A percentile compares a stretch with the other conserved stretches of the same genome.
Conservation (phyloP, 192 early-diverging fungal species). For the Coemansia sp. region DNA sequence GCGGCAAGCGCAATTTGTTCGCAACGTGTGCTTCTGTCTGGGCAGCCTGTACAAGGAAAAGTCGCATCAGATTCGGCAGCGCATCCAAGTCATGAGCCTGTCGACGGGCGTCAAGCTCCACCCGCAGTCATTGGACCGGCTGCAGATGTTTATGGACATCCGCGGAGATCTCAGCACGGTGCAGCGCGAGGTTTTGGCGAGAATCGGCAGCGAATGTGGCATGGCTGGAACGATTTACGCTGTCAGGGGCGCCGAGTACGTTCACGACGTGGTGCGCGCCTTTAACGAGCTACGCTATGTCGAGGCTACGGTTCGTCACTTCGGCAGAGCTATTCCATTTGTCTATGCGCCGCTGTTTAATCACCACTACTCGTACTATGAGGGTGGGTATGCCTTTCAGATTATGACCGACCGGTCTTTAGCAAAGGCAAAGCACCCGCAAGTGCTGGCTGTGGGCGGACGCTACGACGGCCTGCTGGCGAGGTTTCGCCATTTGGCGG, state of each 20-base stretch:
- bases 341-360: constrained; percentile 63
- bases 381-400: constrained; percentile 66
- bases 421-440: constrained; percentile 26
- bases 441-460: constrained; percentile 72
- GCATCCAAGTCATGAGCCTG: constrained; percentile 60
- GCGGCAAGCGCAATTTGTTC: constrained; percentile 35
- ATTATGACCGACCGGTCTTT: constrained; percentile 44
- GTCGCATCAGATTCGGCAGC: constrained; percentile 27
- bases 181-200: constrained; percentile 42
- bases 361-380: constrained; percentile 64
- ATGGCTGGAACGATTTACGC: constrained; percentile 26
- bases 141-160: constrained; percentile 65
- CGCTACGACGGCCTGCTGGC: constrained; percentile 69
- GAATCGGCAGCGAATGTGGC: constrained; percentile 40
- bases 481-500: constrained; percentile 58
- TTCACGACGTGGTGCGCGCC: constrained; percentile 22
- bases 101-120: constrained; percentile 63
- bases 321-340: constrained; percentile 52
- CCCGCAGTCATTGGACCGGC: constrained; percentile 63
- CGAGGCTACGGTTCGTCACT: constrained; percentile 36
- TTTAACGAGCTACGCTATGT: constrained; percentile 53
- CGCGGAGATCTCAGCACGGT: constrained; percentile 55
- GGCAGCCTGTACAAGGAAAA: constrained; percentile 65
- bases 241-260: constrained; percentile 31
- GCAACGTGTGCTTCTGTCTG: constrained; percentile 58